Percentiles rank a stretch among this genome's conserved stretches.
Evolutionary conservation across 495 filamentous ascomycete species (phyloP).

Genomic region (Penicillium malachiteum): DNA sequence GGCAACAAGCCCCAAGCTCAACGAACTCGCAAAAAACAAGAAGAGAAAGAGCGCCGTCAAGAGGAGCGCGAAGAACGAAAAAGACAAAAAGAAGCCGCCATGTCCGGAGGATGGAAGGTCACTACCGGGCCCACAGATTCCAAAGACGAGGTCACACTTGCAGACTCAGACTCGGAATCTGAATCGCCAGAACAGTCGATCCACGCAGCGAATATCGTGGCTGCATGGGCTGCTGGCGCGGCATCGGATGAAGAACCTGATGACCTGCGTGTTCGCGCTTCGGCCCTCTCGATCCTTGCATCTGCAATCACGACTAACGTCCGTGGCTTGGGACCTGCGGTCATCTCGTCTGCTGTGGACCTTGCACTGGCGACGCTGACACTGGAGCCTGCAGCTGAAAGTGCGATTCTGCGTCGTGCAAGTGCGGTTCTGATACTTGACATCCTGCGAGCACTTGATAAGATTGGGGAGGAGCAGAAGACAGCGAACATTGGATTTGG

Average conservation of each 20-base stretch:
- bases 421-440: slow-evolving; percentile 68
- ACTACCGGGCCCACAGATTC: slow-evolving; percentile 16
- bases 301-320: slow-evolving; percentile 66
- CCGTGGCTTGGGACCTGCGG: slow-evolving; percentile 52
- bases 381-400: slow-evolving; percentile 61
- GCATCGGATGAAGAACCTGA: slow-evolving; percentile 55
- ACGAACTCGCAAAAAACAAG: slow-evolving; percentile 49
- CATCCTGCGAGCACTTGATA: slow-evolving; percentile 64
- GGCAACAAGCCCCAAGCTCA: slow-evolving; percentile 55
- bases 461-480: slow-evolving; percentile 43
- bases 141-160: slow-evolving; percentile 15
- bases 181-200: slow-evolving; percentile 51
- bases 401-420: slow-evolving; percentile 70
- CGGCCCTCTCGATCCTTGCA: slow-evolving; percentile 72
- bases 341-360: slow-evolving; percentile 62
- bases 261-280: slow-evolving; percentile 74
- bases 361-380: slow-evolving; percentile 64
- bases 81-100: slow-evolving; percentile 23
- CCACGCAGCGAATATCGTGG: slow-evolving; percentile 62
- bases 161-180: slow-evolving; percentile 42
- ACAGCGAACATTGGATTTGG: slow-evolving; percentile 58
- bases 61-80: slow-evolving; percentile 48
- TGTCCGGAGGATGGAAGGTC: slow-evolving; percentile 36
- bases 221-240: slow-evolving; percentile 70
- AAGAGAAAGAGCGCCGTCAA: slow-evolving; percentile 44